Percentiles rank a stretch among this genome's conserved stretches.
Conservation (phyloP, 2,329 filamentous ascomycete species). For the Zalaria obscura region DNA sequence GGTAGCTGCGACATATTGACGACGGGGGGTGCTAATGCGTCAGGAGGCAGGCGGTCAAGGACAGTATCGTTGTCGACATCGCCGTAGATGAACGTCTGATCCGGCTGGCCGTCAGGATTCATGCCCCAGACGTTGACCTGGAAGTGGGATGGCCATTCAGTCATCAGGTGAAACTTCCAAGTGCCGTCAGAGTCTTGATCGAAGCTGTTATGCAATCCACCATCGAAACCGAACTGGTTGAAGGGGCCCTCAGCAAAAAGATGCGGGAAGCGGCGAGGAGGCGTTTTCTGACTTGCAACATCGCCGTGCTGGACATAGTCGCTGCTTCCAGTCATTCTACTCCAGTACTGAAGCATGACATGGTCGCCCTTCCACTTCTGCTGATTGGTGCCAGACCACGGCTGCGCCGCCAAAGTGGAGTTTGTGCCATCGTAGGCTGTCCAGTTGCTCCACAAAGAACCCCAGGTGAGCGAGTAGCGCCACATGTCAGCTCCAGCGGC, state of each 20-base stretch:
- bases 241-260: constrained; percentile 47
- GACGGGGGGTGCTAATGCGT: constrained; percentile 38
- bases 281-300: constrained; percentile 22
- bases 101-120: constrained; percentile 47
- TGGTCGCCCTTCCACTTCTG: constrained; percentile 50
- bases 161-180: constrained; percentile 48
- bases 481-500: constrained; percentile 48
- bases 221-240: constrained; percentile 51
- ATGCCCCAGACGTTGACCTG: constrained; percentile 56
- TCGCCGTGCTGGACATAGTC: constrained; percentile 48
- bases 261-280: constrained; percentile 43
- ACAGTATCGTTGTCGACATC: constrained; percentile 47
- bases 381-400: constrained; percentile 42
- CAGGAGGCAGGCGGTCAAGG: constrained; percentile 47
- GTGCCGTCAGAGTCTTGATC: constrained; percentile 29
- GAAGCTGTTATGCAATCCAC: constrained; percentile 41
- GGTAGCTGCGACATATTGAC: constrained; percentile 46
- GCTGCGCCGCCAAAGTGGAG: constrained; percentile 29
- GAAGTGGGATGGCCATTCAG: constrained; percentile 47
- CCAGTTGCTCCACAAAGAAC: constrained; percentile 46
- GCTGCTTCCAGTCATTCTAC: constrained; percentile 42
- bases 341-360: constrained; percentile 50
- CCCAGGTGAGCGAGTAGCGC: constrained; percentile 49
- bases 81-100: constrained; percentile 44
- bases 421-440: constrained; percentile 39